These are phyloP conservation scores for Diutina rugosa DNA, from an alignment of 1,139 yeast genomes.

Conservation along the genomic window DNA sequence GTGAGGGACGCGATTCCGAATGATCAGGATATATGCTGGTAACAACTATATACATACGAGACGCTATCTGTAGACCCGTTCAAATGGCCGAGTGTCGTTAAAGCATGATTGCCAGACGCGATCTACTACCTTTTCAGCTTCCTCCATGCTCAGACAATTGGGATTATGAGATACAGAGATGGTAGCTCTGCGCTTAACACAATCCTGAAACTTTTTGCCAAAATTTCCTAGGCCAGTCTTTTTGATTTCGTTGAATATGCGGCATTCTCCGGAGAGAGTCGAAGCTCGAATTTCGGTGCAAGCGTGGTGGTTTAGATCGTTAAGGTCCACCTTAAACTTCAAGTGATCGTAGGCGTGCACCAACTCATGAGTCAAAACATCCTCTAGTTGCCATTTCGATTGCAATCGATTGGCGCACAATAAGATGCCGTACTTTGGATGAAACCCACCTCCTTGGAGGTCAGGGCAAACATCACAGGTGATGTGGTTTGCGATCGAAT, in stretches of 20 bases:
- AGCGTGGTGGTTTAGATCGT: constrained; percentile 82
- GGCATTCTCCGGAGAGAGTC: constrained; percentile 87
- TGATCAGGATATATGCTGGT: not conserved
- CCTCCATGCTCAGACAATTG: constrained; percentile 52
- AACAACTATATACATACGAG: not conserved
- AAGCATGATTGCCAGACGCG: constrained; percentile 91
- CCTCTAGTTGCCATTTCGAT: constrained; percentile 77
- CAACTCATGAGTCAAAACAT: constrained; percentile 82
- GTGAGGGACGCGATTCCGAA: too few species aligned
- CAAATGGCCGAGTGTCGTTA: constrained; percentile 92
- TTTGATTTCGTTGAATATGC: constrained; percentile 75
- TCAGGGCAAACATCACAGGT: constrained; percentile 81
- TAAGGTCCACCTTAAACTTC: constrained; percentile 77
- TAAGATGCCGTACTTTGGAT: constrained; percentile 77
- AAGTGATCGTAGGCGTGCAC: constrained; percentile 89
- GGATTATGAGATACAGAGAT: constrained; percentile 84
- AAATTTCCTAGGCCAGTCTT: constrained; percentile 50
- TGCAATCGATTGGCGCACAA: constrained; percentile 77
- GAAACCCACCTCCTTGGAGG: constrained; percentile 84
- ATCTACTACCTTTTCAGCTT: constrained; percentile 70
- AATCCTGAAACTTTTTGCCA: constrained; percentile 77
- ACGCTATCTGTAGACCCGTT: constrained; percentile 57
- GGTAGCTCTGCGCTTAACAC: constrained; percentile 81
- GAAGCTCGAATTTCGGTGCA: constrained; percentile 95
- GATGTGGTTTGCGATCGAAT: constrained; percentile 28